Base-by-base conservation (phyloP, 768 basidiomycete genomes). In the Hypholoma sublateritium region DNA sequence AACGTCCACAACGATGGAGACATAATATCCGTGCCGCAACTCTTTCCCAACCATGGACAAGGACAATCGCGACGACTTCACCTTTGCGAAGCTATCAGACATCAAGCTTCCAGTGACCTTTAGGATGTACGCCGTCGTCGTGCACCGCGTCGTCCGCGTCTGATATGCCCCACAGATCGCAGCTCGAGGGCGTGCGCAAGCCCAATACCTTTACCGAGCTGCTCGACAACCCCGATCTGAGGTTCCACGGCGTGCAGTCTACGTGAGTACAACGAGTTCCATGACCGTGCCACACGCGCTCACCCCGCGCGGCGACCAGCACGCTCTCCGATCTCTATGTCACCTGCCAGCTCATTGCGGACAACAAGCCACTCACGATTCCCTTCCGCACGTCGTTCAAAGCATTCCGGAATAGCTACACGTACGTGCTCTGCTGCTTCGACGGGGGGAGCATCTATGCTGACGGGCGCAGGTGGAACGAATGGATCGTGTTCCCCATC, bases 371-470 rank as follows among this genome's bases (percentile, higher is more conserved):
- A 0, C 77, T 96, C 42, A 95, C 95, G 0, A 90, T 96, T 32
- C 91, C 94, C 0, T 93, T 91, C 70, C 86, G 92, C 37, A 98
- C 96, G 1, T 85, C 91, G 1, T 94, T 92, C 81, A 96, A 95
- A 72, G 83, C 92, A 2, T 97, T 97, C 79, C 93, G 91, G 74
- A 85, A 82, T 56, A 82, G 75, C 39, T 91, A 93, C 65, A 86
- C 78, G 92, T 93, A 59, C 58, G 86, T 63, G 65, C 13, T 36
- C 22, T 25, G 28, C 28, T 50, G 39, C 21, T 13, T 42, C 8
- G 8, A 6, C 22, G 11, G n/a, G 5, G 42, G 42, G 17, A 22
- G 21, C 16, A 7, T 21, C 16, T 19, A 17, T 19, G 43, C 12
- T 32, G 9, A 43, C 17, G 16, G 4, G 14, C 28, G 11, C 39